These are phyloP conservation scores for Fusarium gaditjirri DNA, from an alignment of 2,329 filamentous ascomycete species.

Conservation along the genomic window DNA sequence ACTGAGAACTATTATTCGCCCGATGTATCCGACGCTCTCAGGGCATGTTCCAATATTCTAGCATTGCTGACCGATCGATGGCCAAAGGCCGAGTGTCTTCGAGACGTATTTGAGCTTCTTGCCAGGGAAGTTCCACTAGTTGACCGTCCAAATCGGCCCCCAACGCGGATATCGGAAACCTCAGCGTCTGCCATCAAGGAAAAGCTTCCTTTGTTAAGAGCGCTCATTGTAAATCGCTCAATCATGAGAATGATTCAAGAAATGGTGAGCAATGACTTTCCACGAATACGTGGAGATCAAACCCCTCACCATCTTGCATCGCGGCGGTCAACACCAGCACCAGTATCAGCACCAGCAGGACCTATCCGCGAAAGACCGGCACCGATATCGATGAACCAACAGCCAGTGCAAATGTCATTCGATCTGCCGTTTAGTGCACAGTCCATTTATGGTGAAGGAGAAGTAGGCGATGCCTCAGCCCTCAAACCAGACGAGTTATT, in stretches of 20 bases:
- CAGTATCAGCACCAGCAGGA: not conserved
- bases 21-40: not conserved
- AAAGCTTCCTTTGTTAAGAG: not conserved
- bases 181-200: not conserved
- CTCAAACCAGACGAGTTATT: not conserved
- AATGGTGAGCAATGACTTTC: not conserved
- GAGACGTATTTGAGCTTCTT: not conserved
- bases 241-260: not conserved
- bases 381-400: not conserved
- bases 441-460: not conserved
- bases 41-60: not conserved
- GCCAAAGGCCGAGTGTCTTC: not conserved
- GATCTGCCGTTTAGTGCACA: not conserved
- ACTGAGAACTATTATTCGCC: not conserved
- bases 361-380: not conserved
- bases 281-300: not conserved
- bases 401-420: not conserved
- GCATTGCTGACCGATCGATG: not conserved
- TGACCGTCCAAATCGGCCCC: not conserved
- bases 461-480: not conserved
- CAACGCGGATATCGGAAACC: not conserved
- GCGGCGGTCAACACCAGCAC: not conserved
- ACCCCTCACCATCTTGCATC: not conserved
- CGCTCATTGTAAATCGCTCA: not conserved
- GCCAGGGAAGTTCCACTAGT: not conserved